phyloP scores from a whole-genome alignment of 306 rosid genomes.

The Vachellia pachyceras region DNA sequence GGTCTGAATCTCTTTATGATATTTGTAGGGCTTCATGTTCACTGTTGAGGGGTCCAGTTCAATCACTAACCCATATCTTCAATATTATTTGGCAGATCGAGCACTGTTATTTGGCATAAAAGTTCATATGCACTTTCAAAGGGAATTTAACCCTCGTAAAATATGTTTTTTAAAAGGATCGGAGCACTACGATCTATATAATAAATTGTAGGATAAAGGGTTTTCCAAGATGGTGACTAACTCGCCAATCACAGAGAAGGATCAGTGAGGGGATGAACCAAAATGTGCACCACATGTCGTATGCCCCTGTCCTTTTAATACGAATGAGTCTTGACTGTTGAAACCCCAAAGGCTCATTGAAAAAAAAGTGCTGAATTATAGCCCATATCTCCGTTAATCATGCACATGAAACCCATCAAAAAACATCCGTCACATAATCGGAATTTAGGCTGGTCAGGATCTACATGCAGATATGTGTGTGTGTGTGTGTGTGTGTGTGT shows the following conservation, averaged over 20 bases:
- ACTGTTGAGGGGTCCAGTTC: slow-evolving; percentile 60
- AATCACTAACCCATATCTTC: slow-evolving; percentile 57
- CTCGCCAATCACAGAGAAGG: slow-evolving; percentile 40
- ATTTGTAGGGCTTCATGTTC: slow-evolving; percentile 72
- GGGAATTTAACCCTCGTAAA: slow-evolving; percentile 45
- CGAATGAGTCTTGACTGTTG: background rate
- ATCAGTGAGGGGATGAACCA: slow-evolving; percentile 40
- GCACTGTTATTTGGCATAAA: slow-evolving; percentile 42
- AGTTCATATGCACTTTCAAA: slow-evolving; percentile 50
- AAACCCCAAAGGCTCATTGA: slow-evolving; percentile 32
- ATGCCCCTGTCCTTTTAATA: slow-evolving; percentile 16
- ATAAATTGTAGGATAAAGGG: slow-evolving; percentile 48
- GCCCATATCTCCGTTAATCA: slow-evolving; percentile 23
- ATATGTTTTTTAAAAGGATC: slow-evolving; percentile 1
- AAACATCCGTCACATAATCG: slow-evolving; percentile 12
- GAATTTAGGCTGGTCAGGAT: slow-evolving; percentile 44
- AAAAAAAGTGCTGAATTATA: slow-evolving; percentile 34
- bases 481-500: no score
- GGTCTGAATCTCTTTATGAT: slow-evolving; percentile 44
- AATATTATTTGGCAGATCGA: slow-evolving; percentile 49
- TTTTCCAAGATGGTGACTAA: slow-evolving; percentile 61
- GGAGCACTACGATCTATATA: slow-evolving; percentile 44
- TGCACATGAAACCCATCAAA: slow-evolving; percentile 51
- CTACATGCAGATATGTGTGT: slow-evolving; percentile 14
- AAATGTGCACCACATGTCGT: slow-evolving; percentile 37